A percentile compares a stretch with the other conserved stretches of the same genome.
Evolutionary conservation across 2,329 filamentous ascomycete species (phyloP).

Genomic region (Pezizomycotina sp.): DNA sequence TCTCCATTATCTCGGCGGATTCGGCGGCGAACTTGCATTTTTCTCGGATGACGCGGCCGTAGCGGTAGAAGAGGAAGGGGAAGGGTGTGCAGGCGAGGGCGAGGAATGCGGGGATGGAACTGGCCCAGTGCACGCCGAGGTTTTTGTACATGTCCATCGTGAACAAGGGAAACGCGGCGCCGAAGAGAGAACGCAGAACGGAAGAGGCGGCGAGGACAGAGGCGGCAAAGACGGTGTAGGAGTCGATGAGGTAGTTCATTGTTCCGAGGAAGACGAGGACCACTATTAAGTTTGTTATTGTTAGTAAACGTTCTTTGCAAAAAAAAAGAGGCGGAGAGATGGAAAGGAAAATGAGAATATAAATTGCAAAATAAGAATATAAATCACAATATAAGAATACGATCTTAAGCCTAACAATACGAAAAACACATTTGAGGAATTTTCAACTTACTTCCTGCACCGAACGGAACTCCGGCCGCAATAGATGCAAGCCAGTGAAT

Average conservation of each 20-base stretch:
- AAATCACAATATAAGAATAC: conserved; percentile 35
- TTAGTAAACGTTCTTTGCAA: too few relatives aligned
- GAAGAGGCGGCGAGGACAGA: conserved; percentile 61
- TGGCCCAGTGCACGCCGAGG: conserved; percentile 57
- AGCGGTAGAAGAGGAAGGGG: conserved; percentile 60
- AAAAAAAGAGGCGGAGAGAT: too few relatives aligned
- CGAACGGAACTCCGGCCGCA: conserved; percentile 37
- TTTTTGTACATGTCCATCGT: conserved; percentile 29
- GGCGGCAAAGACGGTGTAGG: conserved; percentile 45
- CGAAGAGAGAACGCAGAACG: conserved; percentile 11
- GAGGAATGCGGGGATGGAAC: conserved; percentile 51
- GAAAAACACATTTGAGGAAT: too few relatives aligned
- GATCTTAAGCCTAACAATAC: conserved; percentile 31
- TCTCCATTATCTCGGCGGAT: conserved; percentile 43
- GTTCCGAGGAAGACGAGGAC: conserved; percentile 50
- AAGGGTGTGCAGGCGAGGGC: conserved; percentile 55
- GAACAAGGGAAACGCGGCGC: conserved; percentile 11
- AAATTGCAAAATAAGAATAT: conserved; percentile 37
- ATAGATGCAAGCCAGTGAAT: conserved; percentile 42
- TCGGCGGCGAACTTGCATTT: conserved; percentile 55
- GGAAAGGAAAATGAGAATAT: not conserved
- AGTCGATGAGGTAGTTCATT: conserved; percentile 52
- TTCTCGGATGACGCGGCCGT: conserved; percentile 46
- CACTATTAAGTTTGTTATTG: conserved; percentile 33
- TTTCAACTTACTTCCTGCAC: conserved; percentile 42